These are phyloP conservation scores for Cylindrotheca fusiformis DNA, from an alignment of 108 stramenopile species.

Conservation along the genomic window DNA sequence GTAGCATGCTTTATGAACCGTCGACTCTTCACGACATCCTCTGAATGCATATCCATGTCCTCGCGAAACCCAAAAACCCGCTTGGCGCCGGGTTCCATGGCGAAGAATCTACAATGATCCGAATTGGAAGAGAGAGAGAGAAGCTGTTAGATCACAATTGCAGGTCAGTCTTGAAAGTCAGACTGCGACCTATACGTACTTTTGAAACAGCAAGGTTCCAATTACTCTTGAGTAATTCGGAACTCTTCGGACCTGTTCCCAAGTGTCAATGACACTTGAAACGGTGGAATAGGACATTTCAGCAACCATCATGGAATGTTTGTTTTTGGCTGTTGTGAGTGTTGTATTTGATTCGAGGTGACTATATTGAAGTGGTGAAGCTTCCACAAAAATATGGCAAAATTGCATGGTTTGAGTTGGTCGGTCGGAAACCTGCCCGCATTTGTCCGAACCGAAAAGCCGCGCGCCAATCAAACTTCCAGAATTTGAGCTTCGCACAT, in stretches of 20 bases:
- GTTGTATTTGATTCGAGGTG: no score
- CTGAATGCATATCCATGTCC: neutral
- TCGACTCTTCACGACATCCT: neutral
- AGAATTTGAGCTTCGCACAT: no score
- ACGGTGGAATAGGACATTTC: slow-evolving; percentile 10
- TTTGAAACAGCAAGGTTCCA: slow-evolving; percentile 13
- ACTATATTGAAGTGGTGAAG: no score
- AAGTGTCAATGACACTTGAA: slow-evolving; percentile 11
- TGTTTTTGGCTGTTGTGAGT: no score
- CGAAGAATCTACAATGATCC: neutral
- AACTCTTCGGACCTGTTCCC: slow-evolving; percentile 13
- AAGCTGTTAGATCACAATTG: no score
- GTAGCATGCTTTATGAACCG: neutral
- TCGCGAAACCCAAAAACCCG: neutral
- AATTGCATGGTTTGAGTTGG: no score
- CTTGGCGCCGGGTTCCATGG: neutral
- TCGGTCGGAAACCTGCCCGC: no score
- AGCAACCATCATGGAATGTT: slow-evolving; percentile 13
- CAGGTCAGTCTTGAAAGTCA: neutral
- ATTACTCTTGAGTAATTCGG: slow-evolving; percentile 4
- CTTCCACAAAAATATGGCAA: no score
- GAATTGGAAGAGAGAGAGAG: no score
- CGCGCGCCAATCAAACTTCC: no score
- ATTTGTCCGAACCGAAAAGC: no score
- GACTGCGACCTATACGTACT: slow-evolving; percentile 13